Evolutionary conservation across 73 alveolate species (phyloP).

Genomic region (Paramecium sonneborni): DNA sequence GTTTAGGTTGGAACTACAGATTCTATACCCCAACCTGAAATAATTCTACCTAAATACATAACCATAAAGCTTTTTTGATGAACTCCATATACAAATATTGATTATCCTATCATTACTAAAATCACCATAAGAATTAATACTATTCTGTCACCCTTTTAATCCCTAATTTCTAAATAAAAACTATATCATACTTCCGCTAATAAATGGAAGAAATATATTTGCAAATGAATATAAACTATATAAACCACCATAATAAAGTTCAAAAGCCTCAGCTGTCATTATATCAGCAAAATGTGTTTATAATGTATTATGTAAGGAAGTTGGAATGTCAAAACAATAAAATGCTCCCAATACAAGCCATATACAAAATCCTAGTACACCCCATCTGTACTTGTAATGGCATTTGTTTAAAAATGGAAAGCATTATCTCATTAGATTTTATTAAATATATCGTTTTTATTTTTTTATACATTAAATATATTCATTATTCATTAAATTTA

Average conservation of each 20-base stretch:
- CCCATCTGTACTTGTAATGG: conserved; percentile 49
- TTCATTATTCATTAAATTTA: background rate
- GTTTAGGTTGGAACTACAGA: conserved; percentile 35
- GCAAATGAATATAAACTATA: conserved; percentile 54
- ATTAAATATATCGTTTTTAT: background rate
- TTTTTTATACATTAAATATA: background rate
- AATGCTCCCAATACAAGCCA: conserved; percentile 52
- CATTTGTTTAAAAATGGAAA: conserved; percentile 40
- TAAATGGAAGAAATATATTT: conserved; percentile 29
- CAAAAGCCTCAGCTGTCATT: conserved; percentile 4
- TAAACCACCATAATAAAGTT: conserved; percentile 23
- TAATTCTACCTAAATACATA: conserved; percentile 48
- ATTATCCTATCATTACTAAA: conserved; percentile 16
- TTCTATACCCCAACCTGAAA: conserved; percentile 56
- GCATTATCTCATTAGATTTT: background rate
- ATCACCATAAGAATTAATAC: conserved; percentile 26
- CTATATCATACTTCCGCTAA: conserved; percentile 36
- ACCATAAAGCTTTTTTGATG: background rate
- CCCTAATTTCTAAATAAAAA: conserved; percentile 45
- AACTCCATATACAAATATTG: conserved; percentile 31
- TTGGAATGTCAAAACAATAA: conserved; percentile 49
- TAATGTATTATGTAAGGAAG: conserved; percentile 33
- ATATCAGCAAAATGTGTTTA: background rate
- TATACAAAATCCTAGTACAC: background rate
- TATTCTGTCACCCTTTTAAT: conserved; percentile 9